phyloP scores from a whole-genome alignment of 2,329 filamentous ascomycete species.

The Dactylellina drechsleri region DNA sequence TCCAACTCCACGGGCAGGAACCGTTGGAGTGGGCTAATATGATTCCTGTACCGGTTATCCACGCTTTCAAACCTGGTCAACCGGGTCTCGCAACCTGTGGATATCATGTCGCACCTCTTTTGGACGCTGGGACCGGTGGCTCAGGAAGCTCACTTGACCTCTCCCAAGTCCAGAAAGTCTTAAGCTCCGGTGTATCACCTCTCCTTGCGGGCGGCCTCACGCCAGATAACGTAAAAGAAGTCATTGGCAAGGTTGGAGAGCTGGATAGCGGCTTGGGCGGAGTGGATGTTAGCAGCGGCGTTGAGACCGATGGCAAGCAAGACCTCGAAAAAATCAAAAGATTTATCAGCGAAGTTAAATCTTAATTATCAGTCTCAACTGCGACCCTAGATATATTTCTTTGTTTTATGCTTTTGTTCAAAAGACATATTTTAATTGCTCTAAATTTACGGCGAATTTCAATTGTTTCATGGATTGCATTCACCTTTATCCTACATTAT shows the following conservation, averaged over 20 bases:
- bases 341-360: constrained; percentile 69
- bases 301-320: constrained; percentile 85
- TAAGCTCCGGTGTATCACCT: constrained; percentile 79
- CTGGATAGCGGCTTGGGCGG: constrained; percentile 74
- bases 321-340: constrained; percentile 80
- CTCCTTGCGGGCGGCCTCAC: constrained; percentile 86
- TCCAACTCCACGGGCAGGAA: constrained; percentile 92
- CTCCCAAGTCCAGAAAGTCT: constrained; percentile 72
- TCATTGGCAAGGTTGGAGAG: constrained; percentile 72
- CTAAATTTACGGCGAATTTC: too few relatives aligned
- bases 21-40: constrained; percentile 87
- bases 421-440: too few relatives aligned
- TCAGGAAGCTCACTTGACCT: constrained; percentile 82
- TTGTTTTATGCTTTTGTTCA: too few relatives aligned
- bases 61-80: constrained; percentile 81
- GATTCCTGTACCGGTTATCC: constrained; percentile 93
- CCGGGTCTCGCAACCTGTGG: constrained; percentile 63
- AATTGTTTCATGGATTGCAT: too few relatives aligned
- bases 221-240: constrained; percentile 78
- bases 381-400: too few relatives aligned
- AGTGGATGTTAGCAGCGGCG: constrained; percentile 93
- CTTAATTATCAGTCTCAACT: background rate
- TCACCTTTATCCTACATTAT: too few relatives aligned
- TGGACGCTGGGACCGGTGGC: constrained; percentile 86
- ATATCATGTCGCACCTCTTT: constrained; percentile 82